These are phyloP conservation scores for Silene uniflora DNA, from an alignment of 148 eudicot genomes.

Conservation along the genomic window DNA sequence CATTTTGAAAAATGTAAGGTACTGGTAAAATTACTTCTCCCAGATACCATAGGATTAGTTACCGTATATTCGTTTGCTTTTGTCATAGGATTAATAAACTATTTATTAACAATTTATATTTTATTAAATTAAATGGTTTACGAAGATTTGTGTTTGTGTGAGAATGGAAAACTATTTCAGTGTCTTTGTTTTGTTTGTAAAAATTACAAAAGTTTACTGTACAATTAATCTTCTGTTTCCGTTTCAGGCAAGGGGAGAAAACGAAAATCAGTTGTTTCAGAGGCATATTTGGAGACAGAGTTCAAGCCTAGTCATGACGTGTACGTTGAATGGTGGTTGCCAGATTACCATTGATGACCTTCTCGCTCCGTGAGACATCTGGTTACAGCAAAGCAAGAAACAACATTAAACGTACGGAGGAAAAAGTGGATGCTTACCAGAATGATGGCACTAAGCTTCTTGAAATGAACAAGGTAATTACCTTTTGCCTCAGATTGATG, in stretches of 20 bases:
- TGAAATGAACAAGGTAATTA: slow-evolving; percentile 79
- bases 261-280: no score
- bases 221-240: not conserved
- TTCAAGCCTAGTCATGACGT: slow-evolving; percentile 78
- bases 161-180: not conserved
- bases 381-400: slow-evolving; percentile 54
- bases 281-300: slow-evolving; percentile 87
- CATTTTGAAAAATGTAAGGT: no score
- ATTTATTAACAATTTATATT: no score
- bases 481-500: not conserved
- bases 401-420: slow-evolving; percentile 41
- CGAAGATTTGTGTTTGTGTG: no score
- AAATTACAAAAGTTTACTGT: not conserved
- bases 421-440: slow-evolving; percentile 68
- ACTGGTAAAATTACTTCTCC: no score
- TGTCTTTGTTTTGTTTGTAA: not conserved
- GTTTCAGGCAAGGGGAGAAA: slow-evolving; percentile 61
- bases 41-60: no score
- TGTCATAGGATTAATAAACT: no score
- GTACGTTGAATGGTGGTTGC: slow-evolving; percentile 58
- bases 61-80: no score
- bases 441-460: slow-evolving; percentile 88
- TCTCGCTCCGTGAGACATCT: slow-evolving; percentile 57
- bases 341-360: slow-evolving; percentile 69
- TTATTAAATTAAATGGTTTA: no score